phyloP scores from a whole-genome alignment of 176 grass and related monocot species.

The Aegilops sharonensis region DNA sequence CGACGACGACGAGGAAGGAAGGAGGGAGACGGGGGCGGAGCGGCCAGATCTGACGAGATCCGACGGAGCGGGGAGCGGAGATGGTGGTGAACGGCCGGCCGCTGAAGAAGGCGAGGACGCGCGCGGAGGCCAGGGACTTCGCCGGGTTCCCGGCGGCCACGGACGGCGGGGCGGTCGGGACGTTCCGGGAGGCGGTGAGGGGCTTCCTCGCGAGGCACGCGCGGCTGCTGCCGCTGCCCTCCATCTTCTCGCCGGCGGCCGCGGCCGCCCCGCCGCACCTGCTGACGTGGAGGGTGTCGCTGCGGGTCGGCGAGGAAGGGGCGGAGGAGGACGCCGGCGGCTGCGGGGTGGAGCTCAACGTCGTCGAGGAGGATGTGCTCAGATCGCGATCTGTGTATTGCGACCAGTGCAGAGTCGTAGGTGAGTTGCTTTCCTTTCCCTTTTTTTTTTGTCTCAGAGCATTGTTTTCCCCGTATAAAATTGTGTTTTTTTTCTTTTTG shows the following conservation, averaged over 20 bases:
- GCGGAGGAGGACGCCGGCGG: constrained; percentile 32
- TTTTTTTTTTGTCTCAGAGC: neutral
- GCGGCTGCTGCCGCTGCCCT: constrained; percentile 58
- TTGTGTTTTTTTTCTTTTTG: neutral
- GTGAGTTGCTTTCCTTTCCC: constrained; percentile 58
- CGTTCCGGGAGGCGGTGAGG: constrained; percentile 76
- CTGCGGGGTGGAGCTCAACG: constrained; percentile 58
- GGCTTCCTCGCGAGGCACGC: constrained; percentile 70
- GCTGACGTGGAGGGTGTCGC: constrained; percentile 69
- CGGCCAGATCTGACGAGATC: constrained; percentile 45
- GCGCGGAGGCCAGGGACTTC: constrained; percentile 56
- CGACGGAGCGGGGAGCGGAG: constrained; percentile 34
- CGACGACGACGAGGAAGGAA: constrained; percentile 33
- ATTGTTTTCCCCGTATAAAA: neutral
- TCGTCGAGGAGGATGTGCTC: constrained; percentile 91
- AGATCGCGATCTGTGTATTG: constrained; percentile 91
- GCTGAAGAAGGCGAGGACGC: constrained; percentile 78
- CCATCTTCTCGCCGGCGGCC: constrained; percentile 57
- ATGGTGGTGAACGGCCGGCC: constrained; percentile 97
- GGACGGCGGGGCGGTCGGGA: constrained; percentile 49
- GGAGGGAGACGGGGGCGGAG: constrained; percentile 15
- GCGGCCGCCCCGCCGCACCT: constrained; percentile 56
- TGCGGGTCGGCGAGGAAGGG: constrained; percentile 45
- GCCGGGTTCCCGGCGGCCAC: constrained; percentile 37
- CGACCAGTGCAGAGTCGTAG: constrained; percentile 97